Conservation (phyloP, 441 rosid genomes). For the Jatropha podagrica region DNA sequence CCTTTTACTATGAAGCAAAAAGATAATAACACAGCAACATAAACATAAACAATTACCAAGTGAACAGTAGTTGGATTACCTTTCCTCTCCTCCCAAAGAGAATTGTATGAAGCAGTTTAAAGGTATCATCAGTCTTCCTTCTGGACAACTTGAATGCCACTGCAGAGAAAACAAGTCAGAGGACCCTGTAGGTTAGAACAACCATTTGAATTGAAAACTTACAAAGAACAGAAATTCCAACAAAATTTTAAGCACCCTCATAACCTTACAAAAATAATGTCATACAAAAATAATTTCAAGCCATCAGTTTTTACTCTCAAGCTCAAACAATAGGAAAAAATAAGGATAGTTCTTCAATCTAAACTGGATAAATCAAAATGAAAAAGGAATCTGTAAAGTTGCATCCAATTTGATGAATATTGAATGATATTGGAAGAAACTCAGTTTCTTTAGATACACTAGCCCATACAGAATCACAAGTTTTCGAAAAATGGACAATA, state of each 20-base stretch:
- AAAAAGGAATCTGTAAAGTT: neutral
- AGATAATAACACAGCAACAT: neutral
- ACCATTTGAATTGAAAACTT: neutral
- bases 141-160: constrained; percentile 85
- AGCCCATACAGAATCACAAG: neutral
- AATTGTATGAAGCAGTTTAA: constrained; percentile 75
- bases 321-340: too few species aligned
- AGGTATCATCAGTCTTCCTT: constrained; percentile 75
- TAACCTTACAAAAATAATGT: neutral
- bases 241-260: neutral
- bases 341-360: neutral
- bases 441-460: constrained; percentile 5
- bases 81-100: constrained; percentile 88
- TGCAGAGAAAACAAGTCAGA: constrained; percentile 34
- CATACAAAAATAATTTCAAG: too few species aligned
- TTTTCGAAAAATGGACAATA: neutral
- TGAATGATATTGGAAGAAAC: neutral
- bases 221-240: neutral
- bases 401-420: neutral
- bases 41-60: neutral
- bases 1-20: neutral
- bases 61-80: constrained; percentile 40
- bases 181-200: constrained; percentile 1
- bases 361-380: neutral
- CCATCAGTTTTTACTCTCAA: too few species aligned